Conservation (phyloP, 306 rosid genomes). For the Dryas drummondii region DNA sequence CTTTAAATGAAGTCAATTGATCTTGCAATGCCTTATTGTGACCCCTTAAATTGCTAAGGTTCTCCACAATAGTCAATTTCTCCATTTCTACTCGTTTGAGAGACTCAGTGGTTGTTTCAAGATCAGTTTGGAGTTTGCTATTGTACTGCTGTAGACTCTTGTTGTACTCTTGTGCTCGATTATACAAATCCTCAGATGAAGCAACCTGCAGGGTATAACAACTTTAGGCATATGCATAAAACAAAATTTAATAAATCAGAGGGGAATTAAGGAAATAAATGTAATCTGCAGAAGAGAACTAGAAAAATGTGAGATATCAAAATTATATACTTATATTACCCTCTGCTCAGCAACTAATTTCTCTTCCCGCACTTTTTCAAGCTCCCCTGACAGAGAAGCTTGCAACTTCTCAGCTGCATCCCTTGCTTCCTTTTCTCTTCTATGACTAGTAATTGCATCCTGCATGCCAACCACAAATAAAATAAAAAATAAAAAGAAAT, state of each 20-base stretch:
- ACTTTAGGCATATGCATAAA: background rate
- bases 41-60: conserved; percentile 67
- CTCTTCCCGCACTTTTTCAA: conserved; percentile 60
- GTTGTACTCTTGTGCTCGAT: conserved; percentile 81
- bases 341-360: conserved; percentile 64
- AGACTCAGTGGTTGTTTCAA: conserved; percentile 59
- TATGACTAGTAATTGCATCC: conserved; percentile 66
- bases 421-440: conserved; percentile 73
- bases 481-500: background rate
- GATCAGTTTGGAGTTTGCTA: conserved; percentile 74
- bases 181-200: conserved; percentile 73
- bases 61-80: conserved; percentile 74
- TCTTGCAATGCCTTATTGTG: conserved; percentile 81
- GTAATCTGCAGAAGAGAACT: background rate
- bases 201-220: conserved; percentile 51
- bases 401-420: conserved; percentile 50
- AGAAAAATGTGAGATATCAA: conserved; percentile 4
- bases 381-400: conserved; percentile 59
- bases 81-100: conserved; percentile 72
- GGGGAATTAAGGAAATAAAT: background rate
- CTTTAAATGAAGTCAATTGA: conserved; percentile 62
- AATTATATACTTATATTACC: conserved; percentile 40
- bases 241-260: background rate
- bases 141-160: conserved; percentile 82
- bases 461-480: conserved; percentile 28